Base-by-base conservation (phyloP, 208 protist species). In the Balamuthia mandrillaris region DNA sequence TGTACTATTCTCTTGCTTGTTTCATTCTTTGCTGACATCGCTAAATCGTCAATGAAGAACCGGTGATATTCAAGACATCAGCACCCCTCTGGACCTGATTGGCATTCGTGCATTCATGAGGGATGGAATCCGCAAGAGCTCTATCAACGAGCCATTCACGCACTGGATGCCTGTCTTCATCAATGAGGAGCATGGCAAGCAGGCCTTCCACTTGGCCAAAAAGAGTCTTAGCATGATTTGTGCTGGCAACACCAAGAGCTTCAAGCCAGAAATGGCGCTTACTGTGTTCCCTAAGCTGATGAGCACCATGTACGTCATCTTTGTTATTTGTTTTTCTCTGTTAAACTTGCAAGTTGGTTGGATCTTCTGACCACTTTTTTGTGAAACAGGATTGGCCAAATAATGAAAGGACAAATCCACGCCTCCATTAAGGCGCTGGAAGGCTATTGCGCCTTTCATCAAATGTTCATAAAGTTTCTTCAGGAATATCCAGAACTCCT, bases 131-230 rank as follows among this genome's bases (percentile, higher is more conserved):
- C 21, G 72, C 18, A 81, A 81, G 52, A 63, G 49, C n/a, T 56
- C 72, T 33, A 81, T 81, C 52, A 81, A 81, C n/a, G 72, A 81
- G 27, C 72, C 72, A n/a, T 81, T 81, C 72, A 81, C 72, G 27
- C 72, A 81, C 37, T 81, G 72, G 72, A 18, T 81, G 10, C 72
- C 72, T 29, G 70, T 81, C 33, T 81, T 63, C 18, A 29, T 81
- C 35, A 61, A 81, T 24, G 72, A 81, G 18, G 72, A 81, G 72
- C 72, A 81, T 39, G 72, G 49, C 12, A 81, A 81, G 52, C 56
- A 81, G 35, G 72, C 72, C 16, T 81, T 81, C 52, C 72, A 81
- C 42, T 39, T 81, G 72, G 72, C 72, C 35, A 31, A 81, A 39
- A 44, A 51, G 21, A 81, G 72, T 35, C 33, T 81, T n/a, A 81